Evolutionary conservation across 768 basidiomycete genomes (phyloP), one percentile per base, ranked within the genome.

Genomic region (Agrocybe praecox): DNA sequence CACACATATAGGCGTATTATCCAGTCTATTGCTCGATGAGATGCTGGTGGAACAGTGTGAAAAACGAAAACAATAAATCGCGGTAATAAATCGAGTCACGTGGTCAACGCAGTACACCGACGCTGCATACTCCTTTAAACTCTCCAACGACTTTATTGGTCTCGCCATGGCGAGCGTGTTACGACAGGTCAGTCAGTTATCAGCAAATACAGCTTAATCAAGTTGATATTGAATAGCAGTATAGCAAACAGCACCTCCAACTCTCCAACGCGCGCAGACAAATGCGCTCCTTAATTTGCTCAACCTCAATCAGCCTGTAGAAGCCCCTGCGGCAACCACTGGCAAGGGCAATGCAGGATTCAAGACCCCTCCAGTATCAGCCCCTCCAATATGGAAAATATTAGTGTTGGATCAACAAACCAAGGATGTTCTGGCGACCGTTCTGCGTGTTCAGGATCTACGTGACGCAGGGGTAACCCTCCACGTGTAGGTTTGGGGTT

Each of bases 401-500:
- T 77, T 99, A 10, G 89, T 99, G 1, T 78, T 99, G 53, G 97
- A 99, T 72, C 94, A 97, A 67, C 84, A 90, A 64, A 96, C 94
- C 21, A 97, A 98, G 71, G 97, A 98, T 70, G 88, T 98, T 19
- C 80, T 99, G 34, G 97, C 97, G 15, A 98, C 96, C 1, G 90
- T 94, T 18, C 75, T 99, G 61, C 86, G 96, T 52, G 97, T 99
- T 7, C 96, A 98, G 72, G 97, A 98, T 74, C 80, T 99, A 59
- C 84, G 97, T 54, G 96, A 98, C 66, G 92, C 93, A 48, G 97
- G 97, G 29, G 95, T 99, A 42, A 99, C 97, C 9, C 80, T 99
- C 56, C 97, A 99, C 76, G 94, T 98, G 96, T 98, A 78, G 65
- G 93, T 76, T 53, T 22, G 8, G 32, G 24, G 17, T 47, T 46